phyloP scores from a whole-genome alignment of 257 asterid genomes.

The Nicotiana knightiana region DNA sequence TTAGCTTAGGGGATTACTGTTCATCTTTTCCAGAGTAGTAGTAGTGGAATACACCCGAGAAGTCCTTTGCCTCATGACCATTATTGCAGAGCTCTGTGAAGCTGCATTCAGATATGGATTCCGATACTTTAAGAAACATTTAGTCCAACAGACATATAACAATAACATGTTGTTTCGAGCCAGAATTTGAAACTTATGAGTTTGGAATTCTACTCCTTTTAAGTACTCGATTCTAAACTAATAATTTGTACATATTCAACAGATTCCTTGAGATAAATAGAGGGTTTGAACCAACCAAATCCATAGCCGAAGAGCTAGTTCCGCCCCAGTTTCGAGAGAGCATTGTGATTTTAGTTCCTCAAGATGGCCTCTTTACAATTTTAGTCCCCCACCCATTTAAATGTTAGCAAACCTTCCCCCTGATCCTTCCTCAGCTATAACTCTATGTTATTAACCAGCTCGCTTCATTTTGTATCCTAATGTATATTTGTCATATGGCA shows the following conservation, averaged over 20 bases:
- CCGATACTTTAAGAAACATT: background rate
- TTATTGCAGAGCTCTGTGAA: constrained; percentile 56
- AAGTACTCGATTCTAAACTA: too few species aligned
- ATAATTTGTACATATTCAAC: too few species aligned
- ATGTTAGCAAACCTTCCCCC: background rate
- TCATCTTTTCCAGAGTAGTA: constrained; percentile 74
- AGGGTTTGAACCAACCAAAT: too few species aligned
- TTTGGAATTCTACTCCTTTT: too few species aligned
- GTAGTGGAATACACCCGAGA: constrained; percentile 82
- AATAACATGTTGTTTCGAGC: background rate
- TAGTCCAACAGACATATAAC: background rate
- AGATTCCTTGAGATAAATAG: too few species aligned
- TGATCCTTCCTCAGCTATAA: background rate
- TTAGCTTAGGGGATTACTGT: constrained; percentile 14
- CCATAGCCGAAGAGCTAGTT: too few species aligned
- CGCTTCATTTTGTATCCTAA: background rate
- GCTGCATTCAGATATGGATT: constrained; percentile 31
- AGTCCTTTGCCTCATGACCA: constrained; percentile 61
- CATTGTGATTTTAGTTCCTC: background rate
- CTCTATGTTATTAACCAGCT: background rate
- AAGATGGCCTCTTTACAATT: background rate
- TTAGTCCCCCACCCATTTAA: background rate
- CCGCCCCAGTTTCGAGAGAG: background rate
- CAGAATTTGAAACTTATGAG: too few species aligned
- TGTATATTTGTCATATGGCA: background rate